These are phyloP conservation scores for Cystoderma amianthinum DNA, from an alignment of 768 basidiomycete genomes.

Conservation along the genomic window DNA sequence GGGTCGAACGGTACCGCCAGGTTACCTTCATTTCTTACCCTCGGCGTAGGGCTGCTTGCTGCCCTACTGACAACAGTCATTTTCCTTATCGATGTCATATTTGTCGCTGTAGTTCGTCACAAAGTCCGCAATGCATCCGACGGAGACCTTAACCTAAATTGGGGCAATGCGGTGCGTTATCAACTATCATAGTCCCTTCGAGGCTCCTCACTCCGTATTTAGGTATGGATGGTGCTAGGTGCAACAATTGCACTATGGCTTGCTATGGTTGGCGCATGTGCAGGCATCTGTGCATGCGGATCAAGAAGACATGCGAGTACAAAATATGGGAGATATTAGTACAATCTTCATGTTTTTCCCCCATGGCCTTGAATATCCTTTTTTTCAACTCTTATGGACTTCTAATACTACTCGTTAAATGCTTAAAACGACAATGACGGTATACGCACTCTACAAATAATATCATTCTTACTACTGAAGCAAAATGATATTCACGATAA, in stretches of 20 bases:
- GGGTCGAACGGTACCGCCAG: conserved; percentile 28
- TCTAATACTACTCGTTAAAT: too few species aligned
- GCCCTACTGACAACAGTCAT: conserved; percentile 38
- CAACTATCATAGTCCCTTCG: neutral
- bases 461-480: neutral
- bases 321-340: conserved; percentile 1
- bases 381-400: neutral
- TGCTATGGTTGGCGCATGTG: conserved; percentile 27
- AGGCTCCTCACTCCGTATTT: conserved; percentile 2
- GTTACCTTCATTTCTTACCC: conserved; percentile 27
- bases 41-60: conserved; percentile 29
- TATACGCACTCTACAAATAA: too few species aligned
- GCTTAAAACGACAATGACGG: too few species aligned
- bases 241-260: conserved; percentile 44
- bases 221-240: conserved; percentile 51
- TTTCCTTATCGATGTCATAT: conserved; percentile 47
- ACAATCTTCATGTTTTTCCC: neutral
- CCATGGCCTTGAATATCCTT: neutral
- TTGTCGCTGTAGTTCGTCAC: conserved; percentile 37
- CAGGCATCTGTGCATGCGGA: conserved; percentile 21
- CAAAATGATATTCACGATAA: too few species aligned
- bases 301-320: conserved; percentile 10
- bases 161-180: conserved; percentile 41
- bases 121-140: conserved; percentile 33
- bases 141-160: conserved; percentile 30